phyloP scores from a whole-genome alignment of 1,139 yeast species.

The Candida pseudocylindracea region DNA sequence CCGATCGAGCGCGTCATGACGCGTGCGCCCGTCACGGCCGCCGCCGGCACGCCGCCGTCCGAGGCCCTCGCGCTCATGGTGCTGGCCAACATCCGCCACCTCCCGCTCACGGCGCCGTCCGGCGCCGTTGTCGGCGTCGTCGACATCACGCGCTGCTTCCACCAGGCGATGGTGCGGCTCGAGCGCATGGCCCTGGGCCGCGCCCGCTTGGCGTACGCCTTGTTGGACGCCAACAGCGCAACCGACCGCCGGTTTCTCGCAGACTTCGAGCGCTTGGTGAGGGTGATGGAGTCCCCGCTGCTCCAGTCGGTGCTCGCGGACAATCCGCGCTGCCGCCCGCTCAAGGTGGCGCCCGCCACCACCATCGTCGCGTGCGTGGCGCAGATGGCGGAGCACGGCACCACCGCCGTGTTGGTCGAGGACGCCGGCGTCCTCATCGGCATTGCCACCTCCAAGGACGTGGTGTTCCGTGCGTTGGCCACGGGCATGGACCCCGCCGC shows the following conservation, averaged over 20 bases:
- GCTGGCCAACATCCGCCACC: conserved; percentile 56
- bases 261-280: conserved; percentile 35
- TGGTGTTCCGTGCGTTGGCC: conserved; percentile 71
- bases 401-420: conserved; percentile 67
- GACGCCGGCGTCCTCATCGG: conserved; percentile 59
- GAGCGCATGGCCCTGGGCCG: conserved; percentile 66
- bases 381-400: conserved; percentile 61
- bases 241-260: not conserved
- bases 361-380: conserved; percentile 48
- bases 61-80: conserved; percentile 79
- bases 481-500: conserved; percentile 68
- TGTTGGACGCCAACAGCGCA: conserved; percentile 17
- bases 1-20: conserved; percentile 76
- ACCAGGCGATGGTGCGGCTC: conserved; percentile 76
- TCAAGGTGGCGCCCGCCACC: conserved; percentile 15
- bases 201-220: conserved; percentile 46
- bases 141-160: conserved; percentile 76
- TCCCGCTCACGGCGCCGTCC: conserved; percentile 36
- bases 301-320: conserved; percentile 47
- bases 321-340: conserved; percentile 20
- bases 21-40: conserved; percentile 59
- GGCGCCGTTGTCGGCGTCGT: conserved; percentile 46
- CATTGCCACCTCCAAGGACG: conserved; percentile 76
- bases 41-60: conserved; percentile 47
- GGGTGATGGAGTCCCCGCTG: conserved; percentile 61